phyloP scores from a whole-genome alignment of 306 rosid genomes.

The Vigna hirtella region DNA sequence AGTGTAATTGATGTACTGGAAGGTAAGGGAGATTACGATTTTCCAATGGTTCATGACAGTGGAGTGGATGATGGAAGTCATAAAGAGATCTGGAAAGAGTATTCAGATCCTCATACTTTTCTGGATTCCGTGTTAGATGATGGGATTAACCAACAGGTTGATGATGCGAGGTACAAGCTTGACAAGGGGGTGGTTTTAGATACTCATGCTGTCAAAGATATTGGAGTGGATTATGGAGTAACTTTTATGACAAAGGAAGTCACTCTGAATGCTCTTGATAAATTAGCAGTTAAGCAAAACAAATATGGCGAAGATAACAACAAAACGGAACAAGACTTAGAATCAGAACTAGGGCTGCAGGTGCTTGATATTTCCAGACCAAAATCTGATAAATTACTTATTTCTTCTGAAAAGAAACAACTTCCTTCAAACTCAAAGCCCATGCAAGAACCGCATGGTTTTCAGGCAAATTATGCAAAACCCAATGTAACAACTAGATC shows the following conservation, averaged over 20 bases:
- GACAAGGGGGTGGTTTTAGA: constrained; percentile 59
- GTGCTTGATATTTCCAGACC: constrained; percentile 42
- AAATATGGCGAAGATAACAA: constrained; percentile 54
- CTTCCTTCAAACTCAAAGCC: constrained; percentile 52
- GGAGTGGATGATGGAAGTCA: constrained; percentile 52
- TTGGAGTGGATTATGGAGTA: constrained; percentile 76
- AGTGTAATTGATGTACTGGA: constrained; percentile 71
- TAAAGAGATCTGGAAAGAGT: constrained; percentile 76
- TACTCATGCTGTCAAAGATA: constrained; percentile 75
- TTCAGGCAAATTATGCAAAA: constrained; percentile 62
- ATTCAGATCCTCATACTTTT: constrained; percentile 71
- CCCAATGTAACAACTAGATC: constrained; percentile 69
- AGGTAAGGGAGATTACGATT: constrained; percentile 64
- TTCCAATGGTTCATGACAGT: constrained; percentile 53
- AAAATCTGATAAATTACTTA: constrained; percentile 27
- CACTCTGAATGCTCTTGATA: constrained; percentile 50
- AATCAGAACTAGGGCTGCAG: constrained; percentile 54
- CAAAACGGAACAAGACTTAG: constrained; percentile 47
- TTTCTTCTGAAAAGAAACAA: constrained; percentile 53
- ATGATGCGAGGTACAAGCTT: constrained; percentile 75
- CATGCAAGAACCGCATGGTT: constrained; percentile 56
- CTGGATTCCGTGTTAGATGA: constrained; percentile 73
- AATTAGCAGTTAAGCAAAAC: constrained; percentile 51
- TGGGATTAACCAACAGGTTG: constrained; percentile 65
- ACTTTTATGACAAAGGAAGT: constrained; percentile 59